Percentiles rank a stretch among this genome's conserved stretches.
phyloP scores from a whole-genome alignment of 495 filamentous ascomycete species.

The Aspergillus baeticus region DNA sequence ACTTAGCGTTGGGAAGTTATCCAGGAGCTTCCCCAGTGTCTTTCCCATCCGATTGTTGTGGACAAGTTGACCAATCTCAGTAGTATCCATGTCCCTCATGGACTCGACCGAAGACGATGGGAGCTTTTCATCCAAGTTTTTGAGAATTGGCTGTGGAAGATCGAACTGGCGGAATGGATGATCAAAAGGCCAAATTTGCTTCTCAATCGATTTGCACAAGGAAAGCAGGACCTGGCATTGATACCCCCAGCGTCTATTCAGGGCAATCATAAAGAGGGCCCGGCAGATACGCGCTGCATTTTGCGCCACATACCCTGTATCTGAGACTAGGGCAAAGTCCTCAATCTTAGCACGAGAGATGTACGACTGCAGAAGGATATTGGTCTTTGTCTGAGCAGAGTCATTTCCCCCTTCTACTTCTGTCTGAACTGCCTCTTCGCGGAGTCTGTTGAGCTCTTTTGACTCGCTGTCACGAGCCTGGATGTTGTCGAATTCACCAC shows the following conservation, averaged over 20 bases:
- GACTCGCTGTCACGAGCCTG: constrained; percentile 85
- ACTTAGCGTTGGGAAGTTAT: constrained; percentile 88
- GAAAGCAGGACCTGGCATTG: constrained; percentile 87
- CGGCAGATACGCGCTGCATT: constrained; percentile 93
- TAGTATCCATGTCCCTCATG: constrained; percentile 85
- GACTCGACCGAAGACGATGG: constrained; percentile 72
- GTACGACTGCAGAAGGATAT: constrained; percentile 90
- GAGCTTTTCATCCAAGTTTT: constrained; percentile 76
- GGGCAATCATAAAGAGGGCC: constrained; percentile 93
- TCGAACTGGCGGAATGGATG: constrained; percentile 97
- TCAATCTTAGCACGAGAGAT: constrained; percentile 87
- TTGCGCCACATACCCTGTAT: constrained; percentile 92
- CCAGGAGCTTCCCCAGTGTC: constrained; percentile 73
- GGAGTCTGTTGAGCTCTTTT: constrained; percentile 69
- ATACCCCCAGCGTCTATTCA: constrained; percentile 91
- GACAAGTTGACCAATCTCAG: constrained; percentile 88
- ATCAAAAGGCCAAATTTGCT: constrained; percentile 88
- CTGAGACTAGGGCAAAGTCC: constrained; percentile 89
- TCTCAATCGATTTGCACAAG: constrained; percentile 95
- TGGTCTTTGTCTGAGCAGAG: constrained; percentile 84
- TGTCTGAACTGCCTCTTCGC: constrained; percentile 64
- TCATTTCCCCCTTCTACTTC: constrained; percentile 74
- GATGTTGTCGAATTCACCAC: constrained; percentile 96
- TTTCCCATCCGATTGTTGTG: constrained; percentile 86
- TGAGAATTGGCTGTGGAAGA: constrained; percentile 76